Evolutionary conservation across 139 green algal species (phyloP).

Genomic region (Auxenochlorella protothecoides): DNA sequence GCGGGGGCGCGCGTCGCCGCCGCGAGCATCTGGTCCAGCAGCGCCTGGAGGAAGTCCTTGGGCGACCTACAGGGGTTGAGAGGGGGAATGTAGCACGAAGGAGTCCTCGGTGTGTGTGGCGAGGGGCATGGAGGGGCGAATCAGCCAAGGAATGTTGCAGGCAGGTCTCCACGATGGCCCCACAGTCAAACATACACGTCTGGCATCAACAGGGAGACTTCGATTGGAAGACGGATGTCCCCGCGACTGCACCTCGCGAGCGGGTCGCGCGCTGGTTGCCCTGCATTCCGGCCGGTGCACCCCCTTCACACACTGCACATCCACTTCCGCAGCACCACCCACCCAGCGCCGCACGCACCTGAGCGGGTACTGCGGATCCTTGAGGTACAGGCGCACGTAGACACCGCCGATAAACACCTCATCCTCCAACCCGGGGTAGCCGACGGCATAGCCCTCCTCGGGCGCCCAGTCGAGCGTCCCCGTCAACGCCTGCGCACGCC

Average conservation of each 20-base stretch:
- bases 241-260: background rate
- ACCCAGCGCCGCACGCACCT: conserved; percentile 7
- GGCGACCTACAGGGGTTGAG: conserved; percentile 10
- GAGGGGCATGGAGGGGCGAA: too few relatives aligned
- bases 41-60: conserved; percentile 52
- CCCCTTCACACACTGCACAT: too few relatives aligned
- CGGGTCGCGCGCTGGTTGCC: too few relatives aligned
- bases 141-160: too few relatives aligned
- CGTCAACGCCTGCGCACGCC: conserved; percentile 25
- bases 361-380: conserved; percentile 66
- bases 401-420: conserved; percentile 77
- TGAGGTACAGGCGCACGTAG: conserved; percentile 84
- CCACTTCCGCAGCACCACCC: too few relatives aligned
- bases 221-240: background rate
- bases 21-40: conserved; percentile 50
- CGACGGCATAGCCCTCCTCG: conserved; percentile 30
- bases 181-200: background rate
- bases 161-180: too few relatives aligned
- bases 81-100: too few relatives aligned
- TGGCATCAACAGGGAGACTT: background rate
- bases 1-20: conserved; percentile 1
- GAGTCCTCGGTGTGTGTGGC: too few relatives aligned
- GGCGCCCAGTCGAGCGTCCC: conserved; percentile 37
- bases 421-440: conserved; percentile 32
- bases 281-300: too few relatives aligned